These are phyloP conservation scores for Bipolaris zeicola DNA, from an alignment of 2,329 filamentous ascomycete genomes.

Conservation along the genomic window DNA sequence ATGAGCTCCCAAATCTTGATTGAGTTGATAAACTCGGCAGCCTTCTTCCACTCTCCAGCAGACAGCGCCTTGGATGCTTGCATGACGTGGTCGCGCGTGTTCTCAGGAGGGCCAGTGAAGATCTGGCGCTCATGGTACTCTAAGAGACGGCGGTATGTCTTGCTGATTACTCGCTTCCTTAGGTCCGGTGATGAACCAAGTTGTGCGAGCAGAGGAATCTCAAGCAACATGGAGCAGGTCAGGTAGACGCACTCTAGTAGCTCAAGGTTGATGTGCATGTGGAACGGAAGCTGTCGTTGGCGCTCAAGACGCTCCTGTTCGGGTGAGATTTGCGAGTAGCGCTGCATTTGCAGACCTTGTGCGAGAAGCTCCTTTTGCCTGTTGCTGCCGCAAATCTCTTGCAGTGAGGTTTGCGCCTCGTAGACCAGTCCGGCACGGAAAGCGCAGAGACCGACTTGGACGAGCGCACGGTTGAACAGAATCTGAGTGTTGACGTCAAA, in stretches of 20 bases:
- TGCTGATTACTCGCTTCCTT: slow-evolving; percentile 97
- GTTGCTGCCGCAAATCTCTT: slow-evolving; percentile 97
- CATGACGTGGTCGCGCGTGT: slow-evolving; percentile 99
- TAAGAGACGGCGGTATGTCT: slow-evolving; percentile 98
- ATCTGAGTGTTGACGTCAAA: slow-evolving; percentile 98
- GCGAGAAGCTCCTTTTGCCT: slow-evolving; percentile 97
- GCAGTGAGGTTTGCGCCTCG: slow-evolving; percentile 94
- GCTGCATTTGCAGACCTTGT: slow-evolving; percentile 97
- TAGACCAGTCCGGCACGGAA: slow-evolving; percentile 97
- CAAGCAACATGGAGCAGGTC: slow-evolving; percentile 98
- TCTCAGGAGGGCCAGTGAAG: slow-evolving; percentile 97
- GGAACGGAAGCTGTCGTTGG: slow-evolving; percentile 96
- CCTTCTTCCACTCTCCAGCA: slow-evolving; percentile 98
- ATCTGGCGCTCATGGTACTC: slow-evolving; percentile 99
- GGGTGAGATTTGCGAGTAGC: slow-evolving; percentile 93
- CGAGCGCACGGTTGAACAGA: slow-evolving; percentile 96
- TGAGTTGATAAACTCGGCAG: slow-evolving; percentile 87
- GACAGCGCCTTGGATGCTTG: slow-evolving; percentile 97
- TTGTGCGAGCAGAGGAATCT: slow-evolving; percentile 95
- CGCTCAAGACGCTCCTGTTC: slow-evolving; percentile 98
- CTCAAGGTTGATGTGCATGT: slow-evolving; percentile 99
- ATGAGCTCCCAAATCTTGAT: slow-evolving; percentile 99
- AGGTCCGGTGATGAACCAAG: slow-evolving; percentile 95
- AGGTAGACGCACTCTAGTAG: slow-evolving; percentile 97
- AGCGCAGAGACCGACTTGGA: slow-evolving; percentile 96